A percentile compares a stretch with the other conserved stretches of the same genome.
These are phyloP conservation scores for Crassisporium funariophilum DNA, from an alignment of 768 basidiomycete species.

Conservation along the genomic window DNA sequence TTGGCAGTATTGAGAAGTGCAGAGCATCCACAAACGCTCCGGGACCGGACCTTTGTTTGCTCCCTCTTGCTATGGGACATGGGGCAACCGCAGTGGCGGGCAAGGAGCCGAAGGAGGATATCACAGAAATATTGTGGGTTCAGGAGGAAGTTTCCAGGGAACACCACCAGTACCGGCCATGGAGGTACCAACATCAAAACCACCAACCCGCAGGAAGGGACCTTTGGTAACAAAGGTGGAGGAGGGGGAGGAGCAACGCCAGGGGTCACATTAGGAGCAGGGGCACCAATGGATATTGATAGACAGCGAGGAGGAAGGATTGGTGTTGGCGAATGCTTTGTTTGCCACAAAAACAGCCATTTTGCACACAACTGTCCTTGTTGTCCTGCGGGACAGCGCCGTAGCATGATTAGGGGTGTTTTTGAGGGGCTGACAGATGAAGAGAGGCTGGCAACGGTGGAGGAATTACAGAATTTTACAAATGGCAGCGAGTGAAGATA, in stretches of 20 bases:
- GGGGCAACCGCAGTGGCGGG: background rate
- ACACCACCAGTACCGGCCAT: too few relatives aligned
- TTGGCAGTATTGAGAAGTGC: background rate
- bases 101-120: background rate
- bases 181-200: too few relatives aligned
- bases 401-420: background rate
- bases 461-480: too few relatives aligned
- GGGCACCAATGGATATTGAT: slow-evolving; percentile 4
- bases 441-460: background rate
- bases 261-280: background rate
- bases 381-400: background rate
- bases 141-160: background rate
- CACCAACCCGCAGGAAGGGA: background rate
- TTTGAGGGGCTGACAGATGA: slow-evolving; percentile 1
- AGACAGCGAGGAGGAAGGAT: background rate
- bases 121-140: background rate
- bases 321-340: background rate
- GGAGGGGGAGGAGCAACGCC: background rate
- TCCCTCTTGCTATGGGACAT: background rate
- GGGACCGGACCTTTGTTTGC: background rate
- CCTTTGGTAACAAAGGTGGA: background rate
- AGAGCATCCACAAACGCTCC: background rate
- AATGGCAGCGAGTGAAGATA: too few relatives aligned
- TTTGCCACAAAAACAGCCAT: background rate
- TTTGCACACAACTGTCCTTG: slow-evolving; percentile 5